Evolutionary conservation across 441 rosid genomes (phyloP).

Genomic region (Populus trichocarpa): DNA sequence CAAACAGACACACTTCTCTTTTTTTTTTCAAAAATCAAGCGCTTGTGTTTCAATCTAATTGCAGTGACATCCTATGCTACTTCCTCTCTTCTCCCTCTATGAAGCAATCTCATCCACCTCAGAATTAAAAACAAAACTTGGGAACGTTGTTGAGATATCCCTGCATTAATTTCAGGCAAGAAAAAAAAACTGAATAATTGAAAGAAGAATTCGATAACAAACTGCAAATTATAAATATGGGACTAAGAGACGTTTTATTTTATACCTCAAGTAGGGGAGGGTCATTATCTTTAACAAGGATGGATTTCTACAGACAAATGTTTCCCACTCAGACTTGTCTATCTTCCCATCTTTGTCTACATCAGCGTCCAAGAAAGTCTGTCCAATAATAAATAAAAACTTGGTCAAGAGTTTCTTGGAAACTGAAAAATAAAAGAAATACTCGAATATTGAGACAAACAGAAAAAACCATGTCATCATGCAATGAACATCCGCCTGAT

Average conservation of each 20-base stretch:
- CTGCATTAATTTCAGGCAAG: conserved; percentile 36
- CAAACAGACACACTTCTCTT: neutral
- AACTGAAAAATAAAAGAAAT: neutral
- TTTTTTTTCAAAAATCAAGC: neutral
- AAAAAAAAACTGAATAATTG: neutral
- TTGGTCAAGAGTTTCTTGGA: no score
- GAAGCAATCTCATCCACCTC: conserved; percentile 84
- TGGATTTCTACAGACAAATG: conserved; percentile 77
- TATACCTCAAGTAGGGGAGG: conserved; percentile 82
- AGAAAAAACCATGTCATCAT: neutral
- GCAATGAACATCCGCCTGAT: neutral
- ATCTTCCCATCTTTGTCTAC: conserved; percentile 81
- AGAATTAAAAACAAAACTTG: conserved; percentile 88
- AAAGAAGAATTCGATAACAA: neutral
- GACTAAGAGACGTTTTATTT: neutral
- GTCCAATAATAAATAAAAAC: conserved; percentile 15
- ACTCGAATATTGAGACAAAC: no score
- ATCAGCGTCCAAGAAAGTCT: conserved; percentile 94
- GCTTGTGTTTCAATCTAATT: neutral
- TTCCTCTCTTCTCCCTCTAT: conserved; percentile 12
- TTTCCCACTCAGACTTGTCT: conserved; percentile 76
- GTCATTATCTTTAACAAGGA: conserved; percentile 90
- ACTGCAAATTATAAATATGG: neutral
- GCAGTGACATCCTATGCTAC: conserved; percentile 4
- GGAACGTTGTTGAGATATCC: conserved; percentile 94